phyloP scores from a whole-genome alignment of 2,329 filamentous ascomycete genomes.

The Cryphonectria parasitica region DNA sequence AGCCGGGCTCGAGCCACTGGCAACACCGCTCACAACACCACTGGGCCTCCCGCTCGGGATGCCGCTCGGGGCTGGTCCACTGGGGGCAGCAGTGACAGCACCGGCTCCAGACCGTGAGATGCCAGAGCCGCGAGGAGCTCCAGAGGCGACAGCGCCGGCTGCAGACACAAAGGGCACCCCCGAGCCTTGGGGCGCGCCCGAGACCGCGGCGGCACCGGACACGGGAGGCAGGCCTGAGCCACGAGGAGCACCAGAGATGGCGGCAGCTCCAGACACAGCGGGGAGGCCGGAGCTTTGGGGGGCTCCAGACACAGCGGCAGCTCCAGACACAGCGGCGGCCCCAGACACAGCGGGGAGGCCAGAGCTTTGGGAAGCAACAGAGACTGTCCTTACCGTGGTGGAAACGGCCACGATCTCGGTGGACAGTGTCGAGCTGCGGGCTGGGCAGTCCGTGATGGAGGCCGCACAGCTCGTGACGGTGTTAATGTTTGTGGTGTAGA shows the following conservation, averaged over 20 bases:
- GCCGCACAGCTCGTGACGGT: slow-evolving; percentile 28
- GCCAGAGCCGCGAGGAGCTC: slow-evolving; percentile 9
- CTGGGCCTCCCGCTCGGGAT: not conserved
- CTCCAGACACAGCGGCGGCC: not conserved
- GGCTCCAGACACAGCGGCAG: not conserved
- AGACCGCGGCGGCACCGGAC: not conserved
- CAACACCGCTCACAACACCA: not conserved
- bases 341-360: not conserved
- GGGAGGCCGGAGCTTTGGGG: not conserved
- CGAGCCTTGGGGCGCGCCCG: slow-evolving; percentile 9
- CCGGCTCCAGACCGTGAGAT: slow-evolving; percentile 1
- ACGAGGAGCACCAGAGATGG: slow-evolving; percentile 1
- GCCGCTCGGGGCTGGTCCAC: not conserved
- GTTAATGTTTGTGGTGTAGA: slow-evolving; percentile 24
- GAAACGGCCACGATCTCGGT: slow-evolving; percentile 25
- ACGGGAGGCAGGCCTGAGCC: slow-evolving; percentile 5
- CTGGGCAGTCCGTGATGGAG: slow-evolving; percentile 26
- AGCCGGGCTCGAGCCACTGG: not conserved
- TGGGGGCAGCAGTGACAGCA: slow-evolving; percentile 8
- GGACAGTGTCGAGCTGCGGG: slow-evolving; percentile 21
- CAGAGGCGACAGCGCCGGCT: not conserved
- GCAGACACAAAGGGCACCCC: slow-evolving; percentile 8
- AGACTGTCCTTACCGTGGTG: slow-evolving; percentile 20
- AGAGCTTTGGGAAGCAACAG: slow-evolving; percentile 3
- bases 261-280: not conserved